A percentile compares a stretch with the other conserved stretches of the same genome.
Evolutionary conservation across 2,329 filamentous ascomycete genomes (phyloP).

Genomic region (Laburnicola sp.): DNA sequence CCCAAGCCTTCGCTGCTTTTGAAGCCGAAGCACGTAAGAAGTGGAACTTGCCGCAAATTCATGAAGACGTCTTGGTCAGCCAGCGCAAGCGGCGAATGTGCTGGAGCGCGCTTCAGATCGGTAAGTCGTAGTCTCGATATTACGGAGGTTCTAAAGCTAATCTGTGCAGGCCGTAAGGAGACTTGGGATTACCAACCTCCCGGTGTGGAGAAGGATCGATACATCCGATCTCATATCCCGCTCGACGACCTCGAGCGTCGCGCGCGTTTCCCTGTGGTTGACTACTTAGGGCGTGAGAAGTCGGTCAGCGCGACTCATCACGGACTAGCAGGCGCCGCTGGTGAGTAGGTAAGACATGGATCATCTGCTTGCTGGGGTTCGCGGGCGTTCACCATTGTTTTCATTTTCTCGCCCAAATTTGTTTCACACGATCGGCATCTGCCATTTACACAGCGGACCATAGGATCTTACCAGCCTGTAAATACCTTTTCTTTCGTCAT

Average conservation of each 20-base stretch:
- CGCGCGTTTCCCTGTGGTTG: conserved; percentile 68
- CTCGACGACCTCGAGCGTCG: conserved; percentile 78
- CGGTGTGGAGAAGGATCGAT: conserved; percentile 69
- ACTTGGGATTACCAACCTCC: conserved; percentile 84
- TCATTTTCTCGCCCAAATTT: neutral
- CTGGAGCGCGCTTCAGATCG: conserved; percentile 77
- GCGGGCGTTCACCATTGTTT: neutral
- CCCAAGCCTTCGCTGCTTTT: conserved; percentile 61
- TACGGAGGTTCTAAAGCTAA: conserved; percentile 9
- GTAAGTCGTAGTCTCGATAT: conserved; percentile 44
- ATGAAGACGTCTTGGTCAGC: conserved; percentile 70
- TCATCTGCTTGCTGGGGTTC: neutral
- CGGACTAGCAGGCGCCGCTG: conserved; percentile 40
- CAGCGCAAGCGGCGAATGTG: conserved; percentile 79
- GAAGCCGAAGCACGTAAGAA: conserved; percentile 70
- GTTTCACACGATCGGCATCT: neutral
- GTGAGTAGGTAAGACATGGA: conserved; percentile 27
- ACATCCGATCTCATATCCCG: conserved; percentile 78
- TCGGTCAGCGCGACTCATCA: conserved; percentile 40
- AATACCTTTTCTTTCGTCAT: neutral
- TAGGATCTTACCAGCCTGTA: neutral
- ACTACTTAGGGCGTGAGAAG: conserved; percentile 47
- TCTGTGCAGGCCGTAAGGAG: conserved; percentile 48
- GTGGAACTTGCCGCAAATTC: conserved; percentile 83
- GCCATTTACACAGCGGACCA: neutral